Evolutionary conservation across 139 green algal genomes (phyloP), one percentile per base, ranked within the genome.

Genomic region (Chlamydomonas sp.): DNA sequence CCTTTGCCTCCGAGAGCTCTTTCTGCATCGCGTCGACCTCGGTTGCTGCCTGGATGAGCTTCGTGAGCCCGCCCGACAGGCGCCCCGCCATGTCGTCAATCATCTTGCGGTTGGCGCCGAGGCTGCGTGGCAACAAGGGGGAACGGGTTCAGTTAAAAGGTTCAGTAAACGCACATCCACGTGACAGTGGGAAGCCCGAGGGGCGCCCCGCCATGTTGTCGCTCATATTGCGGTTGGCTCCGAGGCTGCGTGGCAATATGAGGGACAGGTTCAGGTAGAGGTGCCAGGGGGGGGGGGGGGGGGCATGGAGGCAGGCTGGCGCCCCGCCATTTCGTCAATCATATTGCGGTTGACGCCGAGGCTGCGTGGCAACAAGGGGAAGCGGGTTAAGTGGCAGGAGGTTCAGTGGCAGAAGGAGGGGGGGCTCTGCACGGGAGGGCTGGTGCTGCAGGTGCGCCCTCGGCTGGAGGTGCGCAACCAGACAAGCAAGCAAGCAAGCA

Each of bases 21-120:
- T 87, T 88, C 76, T 92, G 84, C 89, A 96, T 90, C 30, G 72
- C 73, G 61, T 89, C 88, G 34, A 96, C 90, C 70, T 96, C 90
- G 8, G 76, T 71, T 4, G 84, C 84, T 5, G 89, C 90, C 64
- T 94, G 88, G 28, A 91, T 87, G 3, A 96, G 82, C 81, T 95
- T 95, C 57, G 88, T 69, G 48, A 95, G 77, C 3, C 90, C 90
- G 33, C 86, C 87, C 39, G 83, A 78, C 64, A 95, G 77, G 16
- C 89, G 82, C 5, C 69, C 65, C 10, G 73, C 75, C 69, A 86
- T 84, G 49, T 87, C 78, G n/a, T 73, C 69, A 37, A 90, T 82
- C 39, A 66, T 66, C 33, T 39, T 66, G 31, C 59, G n/a, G n/a
- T n/a, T n/a, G n/a, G n/a, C n/a, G n/a, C n/a, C n/a, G n/a, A n/a